These are phyloP conservation scores for Penicillium thymicola DNA, from an alignment of 2,329 filamentous ascomycete species.

Conservation along the genomic window DNA sequence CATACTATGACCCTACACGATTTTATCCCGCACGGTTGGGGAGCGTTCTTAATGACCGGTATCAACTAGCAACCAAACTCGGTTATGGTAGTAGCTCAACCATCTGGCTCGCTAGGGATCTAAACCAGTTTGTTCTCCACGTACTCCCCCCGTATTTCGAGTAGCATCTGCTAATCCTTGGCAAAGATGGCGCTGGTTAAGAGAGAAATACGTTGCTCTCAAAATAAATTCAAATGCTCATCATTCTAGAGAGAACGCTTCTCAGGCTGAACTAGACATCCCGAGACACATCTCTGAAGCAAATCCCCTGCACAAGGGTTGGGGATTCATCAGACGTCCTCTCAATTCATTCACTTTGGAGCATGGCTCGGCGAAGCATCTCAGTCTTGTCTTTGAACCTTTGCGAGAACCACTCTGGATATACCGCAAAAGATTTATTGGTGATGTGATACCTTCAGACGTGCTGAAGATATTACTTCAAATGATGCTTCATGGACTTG, in stretches of 20 bases:
- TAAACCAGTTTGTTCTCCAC: not conserved
- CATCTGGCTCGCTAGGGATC: not conserved
- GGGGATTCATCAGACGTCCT: not conserved
- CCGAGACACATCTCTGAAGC: not conserved
- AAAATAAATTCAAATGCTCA: not conserved
- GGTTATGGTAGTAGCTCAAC: not conserved
- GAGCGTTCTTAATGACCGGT: not conserved
- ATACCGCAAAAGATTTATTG: not conserved
- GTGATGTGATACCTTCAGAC: conserved; percentile 10
- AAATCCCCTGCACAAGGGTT: not conserved
- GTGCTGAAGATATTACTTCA: conserved; percentile 34
- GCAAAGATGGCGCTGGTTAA: not conserved
- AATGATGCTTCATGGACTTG: conserved; percentile 37
- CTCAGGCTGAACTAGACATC: not conserved
- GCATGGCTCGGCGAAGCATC: not conserved
- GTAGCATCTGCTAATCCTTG: not conserved
- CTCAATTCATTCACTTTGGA: not conserved
- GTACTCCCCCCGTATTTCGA: not conserved
- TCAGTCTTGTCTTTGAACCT: not conserved
- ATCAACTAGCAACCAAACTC: not conserved
- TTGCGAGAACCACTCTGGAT: not conserved
- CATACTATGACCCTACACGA: not conserved
- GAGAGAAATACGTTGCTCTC: not conserved
- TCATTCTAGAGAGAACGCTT: not conserved
- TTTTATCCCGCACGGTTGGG: not conserved